Evolutionary conservation across 805 yeast species (phyloP), one percentile per base, ranked within the genome.

Genomic region (Sporopachydermia lactativora): DNA sequence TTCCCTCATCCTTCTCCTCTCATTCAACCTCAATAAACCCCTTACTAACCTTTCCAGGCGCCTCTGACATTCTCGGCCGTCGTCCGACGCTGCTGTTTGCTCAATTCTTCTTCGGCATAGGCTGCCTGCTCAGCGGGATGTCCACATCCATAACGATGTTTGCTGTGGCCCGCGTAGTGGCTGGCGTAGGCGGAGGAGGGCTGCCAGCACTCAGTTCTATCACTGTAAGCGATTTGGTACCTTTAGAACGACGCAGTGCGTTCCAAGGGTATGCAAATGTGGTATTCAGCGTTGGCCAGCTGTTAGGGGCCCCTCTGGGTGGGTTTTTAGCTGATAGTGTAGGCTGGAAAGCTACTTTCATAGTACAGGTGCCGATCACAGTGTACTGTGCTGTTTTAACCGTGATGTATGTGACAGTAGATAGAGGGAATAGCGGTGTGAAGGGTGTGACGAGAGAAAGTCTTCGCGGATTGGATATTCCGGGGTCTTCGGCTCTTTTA

Each of bases 231-330:
- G 81, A 75, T 38, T 41, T 50, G 31, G 44, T 52, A 4, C 52
- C 55, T 2, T 17, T 50, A 24, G 39, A 41, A 13, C 42, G 49
- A 24, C 14, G 55, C 34, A 53, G 55, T 3, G 57, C 82, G 19
- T 83, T 73, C 56, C 96, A 86, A 54, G 96, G 96, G 0, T 55
- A 81, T 40, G 81, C 81, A 28, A 85, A 85, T 54, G 64, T 85
- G 15, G 75, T 74, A 35, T 86, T 71, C 52, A 89, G 86, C 11
- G 53, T 75, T 15, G 96, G 96, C 3, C 77, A 84, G 2, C 77
- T 81, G 1, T 55, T 70, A 38, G 94, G 94, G 13, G 88, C 86
- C 1, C 53, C 71, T 3, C 51, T 74, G 35, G 81, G 80, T 18
- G 85, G 86, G 1, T 46, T 68, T 16, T 58, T 77, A 40, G 68